A percentile compares a stretch with the other conserved stretches of the same genome.
Evolutionary conservation across 805 yeast species (phyloP).

Genomic region (Wickerhamomyces chaumierensis): DNA sequence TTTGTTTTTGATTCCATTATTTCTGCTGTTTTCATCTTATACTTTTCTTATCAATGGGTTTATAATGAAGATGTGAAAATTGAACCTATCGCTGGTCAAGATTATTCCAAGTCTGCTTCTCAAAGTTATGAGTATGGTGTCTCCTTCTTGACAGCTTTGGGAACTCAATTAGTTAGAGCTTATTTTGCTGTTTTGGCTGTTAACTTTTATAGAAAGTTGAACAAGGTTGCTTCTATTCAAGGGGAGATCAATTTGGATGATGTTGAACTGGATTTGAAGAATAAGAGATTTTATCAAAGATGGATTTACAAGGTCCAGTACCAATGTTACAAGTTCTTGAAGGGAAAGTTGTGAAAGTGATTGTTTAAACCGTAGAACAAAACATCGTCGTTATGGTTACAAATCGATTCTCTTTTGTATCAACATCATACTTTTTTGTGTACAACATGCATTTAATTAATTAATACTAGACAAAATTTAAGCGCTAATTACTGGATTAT

Average conservation of each 20-base stretch:
- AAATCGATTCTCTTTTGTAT: background rate
- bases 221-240: conserved; percentile 33
- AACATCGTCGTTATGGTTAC: background rate
- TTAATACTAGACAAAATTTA: too few relatives aligned
- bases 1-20: conserved; percentile 58
- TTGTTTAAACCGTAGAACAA: background rate
- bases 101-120: conserved; percentile 42
- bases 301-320: conserved; percentile 21
- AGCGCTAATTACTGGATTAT: too few relatives aligned
- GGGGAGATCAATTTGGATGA: conserved; percentile 23
- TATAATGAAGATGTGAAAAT: conserved; percentile 28
- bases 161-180: conserved; percentile 36
- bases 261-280: conserved; percentile 24
- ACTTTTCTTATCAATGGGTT: conserved; percentile 74
- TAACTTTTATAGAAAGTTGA: conserved; percentile 47
- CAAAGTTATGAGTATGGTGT: conserved; percentile 45
- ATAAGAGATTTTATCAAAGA: conserved; percentile 17
- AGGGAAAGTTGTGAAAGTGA: conserved; percentile 1
- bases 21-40: conserved; percentile 59
- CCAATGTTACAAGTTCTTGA: conserved; percentile 19
- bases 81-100: conserved; percentile 14
- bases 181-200: conserved; percentile 51
- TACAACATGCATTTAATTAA: too few relatives aligned
- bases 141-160: conserved; percentile 38
- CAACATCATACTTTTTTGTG: too few relatives aligned